Evolutionary conservation across 257 asterid species (phyloP), one percentile per base, ranked within the genome.

Genomic region (Cinchona pubescens): DNA sequence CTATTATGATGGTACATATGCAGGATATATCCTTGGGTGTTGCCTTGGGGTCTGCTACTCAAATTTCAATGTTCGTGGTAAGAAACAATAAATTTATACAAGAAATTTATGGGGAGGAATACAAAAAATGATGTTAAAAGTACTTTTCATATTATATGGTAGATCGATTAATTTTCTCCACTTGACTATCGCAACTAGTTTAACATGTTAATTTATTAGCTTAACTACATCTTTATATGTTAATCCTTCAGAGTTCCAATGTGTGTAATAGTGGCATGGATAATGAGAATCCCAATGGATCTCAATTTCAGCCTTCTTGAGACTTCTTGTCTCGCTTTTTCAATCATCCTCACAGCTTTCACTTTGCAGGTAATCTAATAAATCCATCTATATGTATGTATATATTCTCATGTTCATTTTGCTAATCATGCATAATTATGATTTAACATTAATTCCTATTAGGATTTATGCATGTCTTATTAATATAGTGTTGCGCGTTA

Each of bases 31-130:
- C 89, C 11, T 79, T 85, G 76, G 87, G 89, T 27, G 87, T 85
- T 56, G 85, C 89, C 10, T 55, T 85, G 66, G 89, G 87, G 2
- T 85, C 89, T 64, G 89, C 84, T 59, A 72, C 85, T 79, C 89
- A 85, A 65, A 85, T 85, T 75, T 79, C 86, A 3, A 83, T 83
- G 89, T 85, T 85, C 48, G 89, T 78, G 89, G 89, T 85, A 72
- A 64, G 86, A 56, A 74, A 21, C 13, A n/a, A 8, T n/a, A 43
- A 60, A 43, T 13, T 56, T n/a, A 32, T 66, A 25, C 13, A 27
- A 5, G 5, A 34, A 58, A 40, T 2, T n/a, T n/a, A n/a, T n/a
- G n/a, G n/a, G n/a, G n/a, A n/a, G 2, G 9, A 2, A 23, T n/a
- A n/a, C n/a, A 23, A 3, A 10, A 58, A 58, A 5, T 25, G 5